Evolutionary conservation across 2,329 filamentous ascomycete genomes (phyloP), one percentile per base, ranked within the genome.

Genomic region (Pseudogymnoascus sp.): DNA sequence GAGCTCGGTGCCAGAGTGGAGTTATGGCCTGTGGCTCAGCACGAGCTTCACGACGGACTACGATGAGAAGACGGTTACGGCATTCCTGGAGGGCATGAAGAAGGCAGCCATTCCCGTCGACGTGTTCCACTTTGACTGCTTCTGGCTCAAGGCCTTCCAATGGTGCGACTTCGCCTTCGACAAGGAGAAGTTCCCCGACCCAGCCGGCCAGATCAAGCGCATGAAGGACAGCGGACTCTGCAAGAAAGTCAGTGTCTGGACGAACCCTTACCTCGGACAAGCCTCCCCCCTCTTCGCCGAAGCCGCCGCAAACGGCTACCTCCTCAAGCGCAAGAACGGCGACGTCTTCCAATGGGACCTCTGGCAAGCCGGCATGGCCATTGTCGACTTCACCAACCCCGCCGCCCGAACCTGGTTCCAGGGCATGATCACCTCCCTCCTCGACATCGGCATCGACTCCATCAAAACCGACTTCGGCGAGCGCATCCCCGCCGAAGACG

Each of bases 1-100:
- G 0, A 82, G 80, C 37, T 80, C 81, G 63, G 82, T 90, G 1
- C 89, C 89, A 0, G 81, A 82, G 28, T 92, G 89, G 89, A 90
- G 86, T 66, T 91, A 86, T 66, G 88, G 88, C 1, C 79, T 91
- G 7, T 91, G 88, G 88, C 79, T 92, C 18, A 90, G 85, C 63
- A 93, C 89, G 12, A 88, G 79, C 31, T 87, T 86, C 71, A 86
- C 83, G 1, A 86, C 84, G 1, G 80, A 80, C 53, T 86, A 87
- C 69, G 81, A 83, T 60, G 83, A 86, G 70, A 72, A 78, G 60
- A 86, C 83, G 0, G 84, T 86, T 3, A 81, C 77, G 7, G 75
- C 77, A 14, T 86, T 86, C 69, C 76, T 86, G 5, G 81, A 85
- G 63, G 82, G 82, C 2, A 85, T 87, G 79, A 78, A 78, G 43